Conservation (phyloP, 495 filamentous ascomycete species). For the Neurospora sublineolata region DNA sequence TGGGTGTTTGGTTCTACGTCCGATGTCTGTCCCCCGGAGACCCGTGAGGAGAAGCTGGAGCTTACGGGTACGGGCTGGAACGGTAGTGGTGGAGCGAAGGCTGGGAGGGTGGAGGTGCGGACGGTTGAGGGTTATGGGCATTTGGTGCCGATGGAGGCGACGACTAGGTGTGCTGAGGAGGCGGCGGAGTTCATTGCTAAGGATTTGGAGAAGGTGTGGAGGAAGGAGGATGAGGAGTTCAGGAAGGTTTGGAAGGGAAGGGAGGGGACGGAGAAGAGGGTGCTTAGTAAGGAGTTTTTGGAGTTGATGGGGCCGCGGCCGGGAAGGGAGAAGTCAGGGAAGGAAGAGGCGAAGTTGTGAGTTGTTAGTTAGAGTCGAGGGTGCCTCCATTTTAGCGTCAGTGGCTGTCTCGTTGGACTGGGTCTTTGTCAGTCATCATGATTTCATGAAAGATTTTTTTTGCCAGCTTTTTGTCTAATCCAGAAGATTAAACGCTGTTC, state of each 20-base stretch:
- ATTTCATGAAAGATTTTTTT: neutral
- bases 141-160: constrained; percentile 72
- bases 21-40: constrained; percentile 44
- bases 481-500: neutral
- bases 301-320: constrained; percentile 11
- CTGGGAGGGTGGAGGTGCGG: constrained; percentile 60
- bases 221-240: constrained; percentile 50
- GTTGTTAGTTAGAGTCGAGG: neutral
- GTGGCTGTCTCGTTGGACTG: too few species aligned
- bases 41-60: constrained; percentile 46
- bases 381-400: neutral
- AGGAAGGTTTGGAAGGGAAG: constrained; percentile 37
- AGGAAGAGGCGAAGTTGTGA: neutral
- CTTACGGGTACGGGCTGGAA: constrained; percentile 52
- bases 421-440: neutral
- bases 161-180: constrained; percentile 50
- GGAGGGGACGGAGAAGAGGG: constrained; percentile 43
- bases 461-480: neutral
- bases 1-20: constrained; percentile 69
- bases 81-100: constrained; percentile 53
- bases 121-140: constrained; percentile 61
- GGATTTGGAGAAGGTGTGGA: constrained; percentile 51
- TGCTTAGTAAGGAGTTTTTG: constrained; percentile 28
- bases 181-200: constrained; percentile 49
- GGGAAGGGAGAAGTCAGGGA: neutral